These are phyloP conservation scores for Alternaria ethzedia DNA, from an alignment of 2,329 filamentous ascomycete species.

Conservation along the genomic window DNA sequence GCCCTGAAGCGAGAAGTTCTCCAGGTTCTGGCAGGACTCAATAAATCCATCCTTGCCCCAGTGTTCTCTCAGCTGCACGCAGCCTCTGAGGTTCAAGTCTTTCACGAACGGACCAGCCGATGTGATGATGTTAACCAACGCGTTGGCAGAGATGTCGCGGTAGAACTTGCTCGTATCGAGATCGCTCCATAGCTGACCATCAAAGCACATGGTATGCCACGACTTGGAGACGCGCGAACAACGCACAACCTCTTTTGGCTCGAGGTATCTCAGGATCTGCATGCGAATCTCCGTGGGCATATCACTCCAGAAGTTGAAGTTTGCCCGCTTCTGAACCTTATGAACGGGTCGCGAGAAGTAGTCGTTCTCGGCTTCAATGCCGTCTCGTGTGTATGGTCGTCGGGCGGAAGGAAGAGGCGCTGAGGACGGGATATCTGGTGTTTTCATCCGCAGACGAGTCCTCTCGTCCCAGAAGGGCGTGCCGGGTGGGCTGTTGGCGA, in stretches of 20 bases:
- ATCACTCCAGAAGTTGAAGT: constrained; percentile 75
- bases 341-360: constrained; percentile 55
- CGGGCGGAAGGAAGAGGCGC: constrained; percentile 70
- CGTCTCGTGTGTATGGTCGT: constrained; percentile 55
- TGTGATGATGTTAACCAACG: constrained; percentile 82
- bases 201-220: constrained; percentile 86
- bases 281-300: constrained; percentile 85
- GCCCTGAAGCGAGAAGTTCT: constrained; percentile 87
- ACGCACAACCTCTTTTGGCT: constrained; percentile 80
- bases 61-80: constrained; percentile 84
- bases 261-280: constrained; percentile 76
- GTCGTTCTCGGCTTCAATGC: constrained; percentile 50
- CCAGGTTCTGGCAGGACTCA: constrained; percentile 84
- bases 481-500: constrained; percentile 54
- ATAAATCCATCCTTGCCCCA: constrained; percentile 78
- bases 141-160: constrained; percentile 80
- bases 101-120: constrained; percentile 88
- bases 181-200: constrained; percentile 89
- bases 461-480: constrained; percentile 59
- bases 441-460: constrained; percentile 63
- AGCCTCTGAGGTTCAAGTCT: constrained; percentile 88
- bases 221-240: constrained; percentile 77
- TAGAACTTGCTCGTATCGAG: constrained; percentile 88
- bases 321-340: constrained; percentile 44
- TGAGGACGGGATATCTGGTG: constrained; percentile 60